Percentiles rank a stretch among this genome's conserved stretches.
phyloP scores from a whole-genome alignment of 2,329 filamentous ascomycete species.

The Aspergillus arachidicola region DNA sequence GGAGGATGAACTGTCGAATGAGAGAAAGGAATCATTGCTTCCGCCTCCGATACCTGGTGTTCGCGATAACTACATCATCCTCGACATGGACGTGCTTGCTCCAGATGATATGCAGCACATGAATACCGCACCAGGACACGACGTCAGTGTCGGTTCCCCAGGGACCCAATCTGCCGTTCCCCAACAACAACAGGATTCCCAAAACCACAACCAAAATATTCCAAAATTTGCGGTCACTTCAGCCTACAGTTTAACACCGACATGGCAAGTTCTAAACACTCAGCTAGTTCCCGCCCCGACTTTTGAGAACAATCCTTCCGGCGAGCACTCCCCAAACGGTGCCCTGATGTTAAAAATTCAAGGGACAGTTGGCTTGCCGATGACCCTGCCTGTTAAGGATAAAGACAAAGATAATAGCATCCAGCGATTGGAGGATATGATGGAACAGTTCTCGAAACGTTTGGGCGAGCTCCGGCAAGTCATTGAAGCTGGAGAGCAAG shows the following conservation, averaged over 20 bases:
- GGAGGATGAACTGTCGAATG: slow-evolving; percentile 21
- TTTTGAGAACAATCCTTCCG: slow-evolving; percentile 60
- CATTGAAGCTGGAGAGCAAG: slow-evolving; percentile 38
- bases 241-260: slow-evolving; percentile 71
- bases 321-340: slow-evolving; percentile 49
- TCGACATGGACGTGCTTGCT: slow-evolving; percentile 52
- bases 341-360: slow-evolving; percentile 50
- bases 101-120: background rate
- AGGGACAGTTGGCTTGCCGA: slow-evolving; percentile 40
- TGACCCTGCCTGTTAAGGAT: slow-evolving; percentile 22
- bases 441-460: slow-evolving; percentile 49
- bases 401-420: slow-evolving; percentile 26
- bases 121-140: slow-evolving; percentile 20
- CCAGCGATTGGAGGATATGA: slow-evolving; percentile 48
- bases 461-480: slow-evolving; percentile 47
- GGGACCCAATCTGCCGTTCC: slow-evolving; percentile 14
- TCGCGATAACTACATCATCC: slow-evolving; percentile 59
- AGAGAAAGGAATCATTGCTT: slow-evolving; percentile 40
- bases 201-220: slow-evolving; percentile 12
- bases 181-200: slow-evolving; percentile 12
- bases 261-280: slow-evolving; percentile 69
- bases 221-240: slow-evolving; percentile 58
- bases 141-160: slow-evolving; percentile 25
- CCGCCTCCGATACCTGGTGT: slow-evolving; percentile 51
- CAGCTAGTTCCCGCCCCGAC: slow-evolving; percentile 63